Percentiles rank a stretch among this genome's conserved stretches.
Evolutionary conservation across 345 rosid genomes (phyloP).

Genomic region (Brassica napus): Da-Ae NC_063450.1:47259501-47260000

Average conservation of each 20-base stretch:
- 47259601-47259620: conserved; percentile 62
- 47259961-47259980: conserved; percentile 92
- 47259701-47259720: conserved; percentile 47
- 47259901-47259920: conserved; percentile 94
- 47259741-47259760: conserved; percentile 67
- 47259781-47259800: conserved; percentile 5
- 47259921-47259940: conserved; percentile 96
- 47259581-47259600: conserved; percentile 84
- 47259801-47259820: not conserved
- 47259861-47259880: conserved; percentile 88
- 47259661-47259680: not conserved
- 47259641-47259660: not conserved
- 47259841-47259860: conserved; percentile 83
- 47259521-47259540: conserved; percentile 91
- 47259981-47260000: conserved; percentile 91
- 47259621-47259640: conserved; percentile 40
- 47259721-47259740: conserved; percentile 49
- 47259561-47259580: conserved; percentile 97
- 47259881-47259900: conserved; percentile 91
- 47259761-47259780: conserved; percentile 87
- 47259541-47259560: conserved; percentile 97
- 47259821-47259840: conserved; percentile 44
- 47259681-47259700: not conserved
- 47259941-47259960: conserved; percentile 89
- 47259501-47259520: conserved; percentile 98